A percentile compares a stretch with the other conserved stretches of the same genome.
phyloP scores from a whole-genome alignment of 495 filamentous ascomycete species.

The Saxophila tyrrhenica region DNA sequence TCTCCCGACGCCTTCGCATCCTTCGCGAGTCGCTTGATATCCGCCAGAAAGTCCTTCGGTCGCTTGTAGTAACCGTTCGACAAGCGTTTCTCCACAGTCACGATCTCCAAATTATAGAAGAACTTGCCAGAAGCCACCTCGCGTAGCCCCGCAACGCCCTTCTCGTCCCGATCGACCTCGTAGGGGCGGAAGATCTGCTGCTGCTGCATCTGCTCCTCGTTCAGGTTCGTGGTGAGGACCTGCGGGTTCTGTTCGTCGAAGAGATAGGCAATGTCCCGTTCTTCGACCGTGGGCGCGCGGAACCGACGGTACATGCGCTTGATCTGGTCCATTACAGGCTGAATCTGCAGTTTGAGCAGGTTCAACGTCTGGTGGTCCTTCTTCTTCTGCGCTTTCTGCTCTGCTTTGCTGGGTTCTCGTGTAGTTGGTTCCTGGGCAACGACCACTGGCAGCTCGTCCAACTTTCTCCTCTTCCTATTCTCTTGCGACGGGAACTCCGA shows the following conservation, averaged over 20 bases:
- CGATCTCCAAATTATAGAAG: constrained; percentile 89
- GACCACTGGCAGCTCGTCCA: constrained; percentile 66
- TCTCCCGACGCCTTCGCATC: constrained; percentile 67
- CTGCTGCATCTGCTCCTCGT: constrained; percentile 42
- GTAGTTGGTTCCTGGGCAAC: constrained; percentile 26
- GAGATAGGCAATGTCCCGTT: constrained; percentile 61
- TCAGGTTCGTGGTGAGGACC: constrained; percentile 64
- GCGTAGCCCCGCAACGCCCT: constrained; percentile 59
- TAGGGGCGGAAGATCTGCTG: constrained; percentile 52
- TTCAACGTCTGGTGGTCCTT: constrained; percentile 72
- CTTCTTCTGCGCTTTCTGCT: constrained; percentile 68
- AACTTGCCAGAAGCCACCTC: constrained; percentile 65
- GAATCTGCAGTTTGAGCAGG: constrained; percentile 71
- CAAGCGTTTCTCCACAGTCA: constrained; percentile 83
- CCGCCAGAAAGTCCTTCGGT: constrained; percentile 72
- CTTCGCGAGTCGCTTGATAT: constrained; percentile 70
- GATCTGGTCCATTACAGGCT: constrained; percentile 91
- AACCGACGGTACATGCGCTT: constrained; percentile 76
- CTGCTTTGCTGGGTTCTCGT: constrained; percentile 49
- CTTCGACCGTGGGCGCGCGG: constrained; percentile 63
- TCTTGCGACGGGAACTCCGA: constrained; percentile 74
- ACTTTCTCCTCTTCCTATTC: constrained; percentile 71
- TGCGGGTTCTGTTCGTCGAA: constrained; percentile 75
- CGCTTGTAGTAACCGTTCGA: constrained; percentile 92
- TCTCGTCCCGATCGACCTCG: constrained; percentile 59